These are phyloP conservation scores for Salix purpurea DNA, from an alignment of 345 rosid genomes.

Conservation along the genomic window DNA sequence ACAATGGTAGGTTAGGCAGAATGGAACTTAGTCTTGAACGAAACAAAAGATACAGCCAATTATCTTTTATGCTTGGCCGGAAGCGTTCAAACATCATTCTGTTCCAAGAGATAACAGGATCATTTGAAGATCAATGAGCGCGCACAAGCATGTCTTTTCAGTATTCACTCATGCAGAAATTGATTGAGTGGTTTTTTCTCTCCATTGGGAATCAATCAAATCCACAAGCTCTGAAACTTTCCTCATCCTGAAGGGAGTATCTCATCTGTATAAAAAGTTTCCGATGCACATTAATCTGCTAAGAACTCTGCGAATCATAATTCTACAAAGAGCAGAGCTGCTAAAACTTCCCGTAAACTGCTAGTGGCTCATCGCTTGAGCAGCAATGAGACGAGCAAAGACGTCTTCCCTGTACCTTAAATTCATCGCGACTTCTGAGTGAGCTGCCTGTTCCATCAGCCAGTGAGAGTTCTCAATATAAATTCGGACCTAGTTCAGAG, in stretches of 20 bases:
- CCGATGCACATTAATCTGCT: background rate
- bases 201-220: background rate
- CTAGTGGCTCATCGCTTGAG: constrained; percentile 65
- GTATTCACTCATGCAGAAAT: too few relatives aligned
- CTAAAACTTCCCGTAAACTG: background rate
- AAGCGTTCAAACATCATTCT: too few relatives aligned
- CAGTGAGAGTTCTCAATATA: background rate
- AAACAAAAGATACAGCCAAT: background rate
- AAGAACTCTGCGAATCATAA: background rate
- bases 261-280: background rate
- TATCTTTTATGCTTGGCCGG: too few relatives aligned
- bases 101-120: background rate
- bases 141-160: too few relatives aligned
- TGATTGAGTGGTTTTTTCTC: background rate
- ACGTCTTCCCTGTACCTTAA: constrained; percentile 95
- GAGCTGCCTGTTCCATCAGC: constrained; percentile 8
- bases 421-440: constrained; percentile 11
- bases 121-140: too few relatives aligned
- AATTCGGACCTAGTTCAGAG: background rate
- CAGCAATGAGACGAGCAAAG: constrained; percentile 89
- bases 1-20: too few relatives aligned
- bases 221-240: background rate
- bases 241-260: background rate
- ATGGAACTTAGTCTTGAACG: too few relatives aligned
- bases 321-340: background rate